phyloP scores from a whole-genome alignment of 371 early-diverging fungal species.

The Lichtheimia ramosa region DNA sequence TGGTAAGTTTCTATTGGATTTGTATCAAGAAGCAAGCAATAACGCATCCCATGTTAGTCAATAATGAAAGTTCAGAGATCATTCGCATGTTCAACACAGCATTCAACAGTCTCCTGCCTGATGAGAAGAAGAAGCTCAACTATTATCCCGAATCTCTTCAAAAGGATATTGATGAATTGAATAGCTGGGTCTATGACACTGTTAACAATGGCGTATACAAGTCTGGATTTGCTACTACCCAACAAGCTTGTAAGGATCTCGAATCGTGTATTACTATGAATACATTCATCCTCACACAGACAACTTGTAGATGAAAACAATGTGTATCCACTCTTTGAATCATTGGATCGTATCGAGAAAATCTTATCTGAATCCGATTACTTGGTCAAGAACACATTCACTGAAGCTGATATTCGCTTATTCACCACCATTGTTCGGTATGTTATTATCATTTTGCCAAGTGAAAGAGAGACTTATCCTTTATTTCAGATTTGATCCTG shows the following conservation, averaged over 20 bases:
- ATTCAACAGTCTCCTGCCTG: slow-evolving; percentile 73
- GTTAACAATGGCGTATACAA: slow-evolving; percentile 89
- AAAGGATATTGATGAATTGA: slow-evolving; percentile 80
- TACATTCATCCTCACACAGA: background rate
- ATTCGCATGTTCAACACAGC: slow-evolving; percentile 92
- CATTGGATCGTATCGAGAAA: slow-evolving; percentile 83
- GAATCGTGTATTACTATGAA: background rate
- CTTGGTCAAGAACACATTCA: slow-evolving; percentile 75
- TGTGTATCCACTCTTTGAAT: slow-evolving; percentile 70
- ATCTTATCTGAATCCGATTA: slow-evolving; percentile 73
- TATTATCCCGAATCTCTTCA: slow-evolving; percentile 81
- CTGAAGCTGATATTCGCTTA: slow-evolving; percentile 91
- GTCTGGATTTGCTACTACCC: slow-evolving; percentile 89
- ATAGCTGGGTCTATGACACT: slow-evolving; percentile 88
- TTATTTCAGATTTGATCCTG: slow-evolving; percentile 73
- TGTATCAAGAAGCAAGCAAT: background rate
- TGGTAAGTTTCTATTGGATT: slow-evolving; percentile 34
- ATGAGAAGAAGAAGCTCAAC: slow-evolving; percentile 62
- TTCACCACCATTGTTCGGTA: slow-evolving; percentile 90
- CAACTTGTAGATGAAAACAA: slow-evolving; percentile 64
- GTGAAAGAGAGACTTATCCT: background rate
- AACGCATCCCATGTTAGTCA: slow-evolving; percentile 57
- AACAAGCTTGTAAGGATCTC: slow-evolving; percentile 66
- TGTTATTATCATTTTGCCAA: background rate
- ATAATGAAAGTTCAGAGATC: slow-evolving; percentile 95